These are phyloP conservation scores for Amborella trichopoda DNA, from an alignment of 164 flowering plant species.

Conservation along the genomic window DNA sequence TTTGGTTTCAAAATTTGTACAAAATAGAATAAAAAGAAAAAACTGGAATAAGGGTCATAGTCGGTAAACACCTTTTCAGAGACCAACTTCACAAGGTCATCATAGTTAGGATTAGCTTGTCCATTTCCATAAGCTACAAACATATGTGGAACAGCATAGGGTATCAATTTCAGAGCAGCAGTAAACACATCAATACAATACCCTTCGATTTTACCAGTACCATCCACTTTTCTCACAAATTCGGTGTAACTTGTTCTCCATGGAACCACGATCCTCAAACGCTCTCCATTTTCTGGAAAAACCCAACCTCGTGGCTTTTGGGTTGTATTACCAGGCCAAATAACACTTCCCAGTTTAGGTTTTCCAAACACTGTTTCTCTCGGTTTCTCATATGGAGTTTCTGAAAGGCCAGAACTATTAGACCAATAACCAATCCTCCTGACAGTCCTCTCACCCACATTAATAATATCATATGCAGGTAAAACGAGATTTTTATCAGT, in stretches of 20 bases:
- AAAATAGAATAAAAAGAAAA: no score
- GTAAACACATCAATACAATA: slow-evolving; percentile 69
- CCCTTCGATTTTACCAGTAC: slow-evolving; percentile 28
- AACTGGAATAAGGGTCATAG: no score
- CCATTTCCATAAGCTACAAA: slow-evolving; percentile 60
- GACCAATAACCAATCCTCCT: slow-evolving; percentile 59
- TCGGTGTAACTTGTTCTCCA: slow-evolving; percentile 40
- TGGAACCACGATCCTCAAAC: slow-evolving; percentile 53
- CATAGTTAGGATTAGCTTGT: slow-evolving; percentile 41
- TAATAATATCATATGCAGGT: slow-evolving; percentile 39
- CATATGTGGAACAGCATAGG: slow-evolving; percentile 42
- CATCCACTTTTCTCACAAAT: slow-evolving; percentile 28
- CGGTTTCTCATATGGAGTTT: slow-evolving; percentile 24
- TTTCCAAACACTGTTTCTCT: slow-evolving; percentile 1
- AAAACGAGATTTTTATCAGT: slow-evolving; percentile 21
- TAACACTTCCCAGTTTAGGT: slow-evolving; percentile 28
- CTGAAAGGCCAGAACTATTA: slow-evolving; percentile 32
- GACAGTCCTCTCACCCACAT: slow-evolving; percentile 16
- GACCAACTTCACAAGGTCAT: slow-evolving; percentile 40
- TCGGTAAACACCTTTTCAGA: slow-evolving; percentile 49
- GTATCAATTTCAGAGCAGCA: slow-evolving; percentile 37
- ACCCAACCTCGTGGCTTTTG: slow-evolving; percentile 72
- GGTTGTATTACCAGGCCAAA: slow-evolving; percentile 52
- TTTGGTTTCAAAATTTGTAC: neutral
- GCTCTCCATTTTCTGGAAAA: slow-evolving; percentile 30